Evolutionary conservation across 2,329 filamentous ascomycete genomes (phyloP).

Genomic region (Penicillium sp.): DNA sequence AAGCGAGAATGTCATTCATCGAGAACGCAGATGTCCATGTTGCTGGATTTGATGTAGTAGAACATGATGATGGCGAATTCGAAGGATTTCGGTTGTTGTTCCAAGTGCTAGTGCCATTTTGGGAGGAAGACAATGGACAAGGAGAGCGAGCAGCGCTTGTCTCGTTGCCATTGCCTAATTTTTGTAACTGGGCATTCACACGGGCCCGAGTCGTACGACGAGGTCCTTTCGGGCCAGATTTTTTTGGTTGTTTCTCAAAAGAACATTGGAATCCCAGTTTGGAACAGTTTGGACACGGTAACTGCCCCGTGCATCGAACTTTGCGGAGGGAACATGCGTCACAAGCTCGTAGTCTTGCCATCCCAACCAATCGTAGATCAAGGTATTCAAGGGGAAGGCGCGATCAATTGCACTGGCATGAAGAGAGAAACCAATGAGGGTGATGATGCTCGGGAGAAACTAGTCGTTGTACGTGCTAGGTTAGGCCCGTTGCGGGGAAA

Average conservation of each 20-base stretch:
- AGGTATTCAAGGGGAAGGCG: neutral
- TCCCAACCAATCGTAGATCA: neutral
- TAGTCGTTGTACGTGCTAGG: too few relatives aligned
- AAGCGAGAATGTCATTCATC: neutral
- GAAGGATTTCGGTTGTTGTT: neutral
- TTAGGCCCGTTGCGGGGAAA: too few relatives aligned
- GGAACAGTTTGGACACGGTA: neutral
- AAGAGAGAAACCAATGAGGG: too few relatives aligned
- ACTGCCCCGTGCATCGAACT: neutral
- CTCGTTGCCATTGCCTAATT: neutral
- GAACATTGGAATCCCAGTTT: neutral
- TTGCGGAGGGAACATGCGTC: neutral
- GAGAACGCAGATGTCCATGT: neutral
- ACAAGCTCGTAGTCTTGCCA: neutral
- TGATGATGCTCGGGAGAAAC: too few relatives aligned
- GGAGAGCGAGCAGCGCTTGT: neutral
- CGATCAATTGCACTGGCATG: too few relatives aligned
- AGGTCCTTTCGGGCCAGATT: neutral
- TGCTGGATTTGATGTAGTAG: neutral
- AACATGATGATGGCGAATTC: neutral
- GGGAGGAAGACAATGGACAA: neutral
- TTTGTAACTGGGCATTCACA: neutral
- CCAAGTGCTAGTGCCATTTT: neutral
- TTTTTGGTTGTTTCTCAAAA: neutral
- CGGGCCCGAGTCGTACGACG: neutral